Conservation (phyloP, 768 basidiomycete genomes). For the Suillus sp. region DNA sequence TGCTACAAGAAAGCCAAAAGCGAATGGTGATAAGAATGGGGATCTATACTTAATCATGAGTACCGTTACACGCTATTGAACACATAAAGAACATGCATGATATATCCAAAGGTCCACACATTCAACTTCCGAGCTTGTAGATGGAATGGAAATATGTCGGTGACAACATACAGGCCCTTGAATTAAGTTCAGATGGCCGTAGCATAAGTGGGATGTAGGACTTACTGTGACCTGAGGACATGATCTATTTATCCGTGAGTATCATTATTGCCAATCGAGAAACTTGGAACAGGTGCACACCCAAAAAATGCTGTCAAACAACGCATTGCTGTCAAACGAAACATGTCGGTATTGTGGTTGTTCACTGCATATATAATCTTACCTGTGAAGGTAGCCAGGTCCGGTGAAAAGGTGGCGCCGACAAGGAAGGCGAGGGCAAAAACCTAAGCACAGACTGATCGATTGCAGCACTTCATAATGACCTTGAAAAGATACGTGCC, state of each 20-base stretch:
- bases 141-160: conserved; percentile 57
- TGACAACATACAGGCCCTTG: conserved; percentile 47
- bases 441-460: conserved; percentile 26
- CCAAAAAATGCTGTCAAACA: conserved; percentile 36
- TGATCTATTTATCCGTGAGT: conserved; percentile 34
- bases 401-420: conserved; percentile 54
- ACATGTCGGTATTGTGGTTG: not conserved
- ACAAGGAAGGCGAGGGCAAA: conserved; percentile 49
- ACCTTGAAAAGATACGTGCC: conserved; percentile 5
- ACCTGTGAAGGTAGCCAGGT: conserved; percentile 50
- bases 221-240: conserved; percentile 53
- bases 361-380: conserved; percentile 13
- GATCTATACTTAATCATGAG: conserved; percentile 32
- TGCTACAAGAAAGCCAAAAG: conserved; percentile 32
- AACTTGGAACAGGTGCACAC: conserved; percentile 16
- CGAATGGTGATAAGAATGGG: conserved; percentile 33
- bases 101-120: conserved; percentile 55
- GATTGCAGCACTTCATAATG: not conserved
- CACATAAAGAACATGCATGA: conserved; percentile 47
- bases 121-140: conserved; percentile 54
- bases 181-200: not conserved
- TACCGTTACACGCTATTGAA: conserved; percentile 32
- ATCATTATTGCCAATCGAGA: not conserved
- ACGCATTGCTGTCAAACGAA: conserved; percentile 29
- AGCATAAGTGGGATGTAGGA: not conserved